Conservation (phyloP, 148 eudicot genomes). For the Rhododendron williamsianum region DNA sequence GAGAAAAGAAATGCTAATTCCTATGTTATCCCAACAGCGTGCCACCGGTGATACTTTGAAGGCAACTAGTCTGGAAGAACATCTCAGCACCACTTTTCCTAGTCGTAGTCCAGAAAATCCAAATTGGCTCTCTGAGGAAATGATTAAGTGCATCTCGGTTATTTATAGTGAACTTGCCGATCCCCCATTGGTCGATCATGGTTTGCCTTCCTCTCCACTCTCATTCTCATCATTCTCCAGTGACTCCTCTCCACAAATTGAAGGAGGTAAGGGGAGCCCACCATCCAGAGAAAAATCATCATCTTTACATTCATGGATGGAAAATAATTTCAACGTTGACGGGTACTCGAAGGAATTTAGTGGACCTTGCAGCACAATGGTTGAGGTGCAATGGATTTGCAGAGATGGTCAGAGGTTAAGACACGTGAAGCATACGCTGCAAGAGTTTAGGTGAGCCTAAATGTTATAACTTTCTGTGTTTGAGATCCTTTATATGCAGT, state of each 20-base stretch:
- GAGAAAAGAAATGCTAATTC: neutral
- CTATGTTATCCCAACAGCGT: conserved; percentile 22
- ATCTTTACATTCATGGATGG: conserved; percentile 26
- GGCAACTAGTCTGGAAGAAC: conserved; percentile 35
- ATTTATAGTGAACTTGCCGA: conserved; percentile 55
- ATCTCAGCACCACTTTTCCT: conserved; percentile 60
- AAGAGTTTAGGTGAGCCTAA: conserved; percentile 50
- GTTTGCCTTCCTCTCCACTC: conserved; percentile 37
- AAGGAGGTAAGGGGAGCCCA: conserved; percentile 33
- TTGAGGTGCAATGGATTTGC: conserved; percentile 49
- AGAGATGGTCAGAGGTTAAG: conserved; percentile 40
- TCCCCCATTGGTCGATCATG: conserved; percentile 30
- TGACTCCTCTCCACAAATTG: conserved; percentile 34
- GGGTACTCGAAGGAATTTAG: conserved; percentile 36
- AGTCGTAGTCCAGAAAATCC: conserved; percentile 41
- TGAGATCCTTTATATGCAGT: neutral
- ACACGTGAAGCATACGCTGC: conserved; percentile 50
- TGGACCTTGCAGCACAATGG: conserved; percentile 43
- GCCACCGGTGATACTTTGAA: conserved; percentile 28
- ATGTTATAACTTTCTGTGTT: neutral
- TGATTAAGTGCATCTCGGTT: conserved; percentile 61
- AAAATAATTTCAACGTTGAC: conserved; percentile 33
- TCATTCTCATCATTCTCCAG: conserved; percentile 39
- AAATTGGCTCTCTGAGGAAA: conserved; percentile 76
- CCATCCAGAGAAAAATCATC: conserved; percentile 30